Evolutionary conservation across 1,284 basidiomycete species (phyloP).

Genomic region (Microbotryum intermedium): DNA sequence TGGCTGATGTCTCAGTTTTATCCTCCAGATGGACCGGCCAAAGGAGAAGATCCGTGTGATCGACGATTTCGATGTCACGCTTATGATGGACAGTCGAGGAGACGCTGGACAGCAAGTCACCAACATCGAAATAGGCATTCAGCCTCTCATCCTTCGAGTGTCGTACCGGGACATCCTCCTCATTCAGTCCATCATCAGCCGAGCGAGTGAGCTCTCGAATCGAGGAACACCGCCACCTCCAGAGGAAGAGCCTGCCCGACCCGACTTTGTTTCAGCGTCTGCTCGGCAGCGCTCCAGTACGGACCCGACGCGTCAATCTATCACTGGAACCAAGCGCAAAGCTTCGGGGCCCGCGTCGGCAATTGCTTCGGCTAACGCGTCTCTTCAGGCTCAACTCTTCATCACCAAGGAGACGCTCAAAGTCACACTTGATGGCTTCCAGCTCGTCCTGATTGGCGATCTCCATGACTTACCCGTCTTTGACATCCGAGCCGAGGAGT

Average conservation of each 20-base stretch:
- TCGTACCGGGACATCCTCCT: slow-evolving; percentile 88
- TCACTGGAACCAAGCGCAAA: too few relatives aligned
- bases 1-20: background rate
- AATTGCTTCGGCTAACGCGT: slow-evolving; percentile 40
- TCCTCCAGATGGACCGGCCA: slow-evolving; percentile 60
- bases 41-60: slow-evolving; percentile 82
- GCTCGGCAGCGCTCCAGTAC: background rate
- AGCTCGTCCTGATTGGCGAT: slow-evolving; percentile 89
- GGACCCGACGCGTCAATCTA: slow-evolving; percentile 6
- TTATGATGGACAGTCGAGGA: slow-evolving; percentile 77
- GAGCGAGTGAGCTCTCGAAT: slow-evolving; percentile 63
- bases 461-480: slow-evolving; percentile 90
- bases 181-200: slow-evolving; percentile 80
- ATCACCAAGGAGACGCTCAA: slow-evolving; percentile 72
- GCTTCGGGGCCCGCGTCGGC: too few relatives aligned
- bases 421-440: slow-evolving; percentile 78
- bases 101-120: slow-evolving; percentile 66
- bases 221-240: slow-evolving; percentile 19
- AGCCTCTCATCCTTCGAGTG: slow-evolving; percentile 79
- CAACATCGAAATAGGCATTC: slow-evolving; percentile 69
- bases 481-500: slow-evolving; percentile 77
- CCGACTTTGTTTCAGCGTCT: background rate
- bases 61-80: slow-evolving; percentile 82
- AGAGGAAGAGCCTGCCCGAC: background rate
- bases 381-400: slow-evolving; percentile 47